These are phyloP conservation scores for Heliosperma pusillum DNA, from an alignment of 148 eudicot species.

Conservation along the genomic window DNA sequence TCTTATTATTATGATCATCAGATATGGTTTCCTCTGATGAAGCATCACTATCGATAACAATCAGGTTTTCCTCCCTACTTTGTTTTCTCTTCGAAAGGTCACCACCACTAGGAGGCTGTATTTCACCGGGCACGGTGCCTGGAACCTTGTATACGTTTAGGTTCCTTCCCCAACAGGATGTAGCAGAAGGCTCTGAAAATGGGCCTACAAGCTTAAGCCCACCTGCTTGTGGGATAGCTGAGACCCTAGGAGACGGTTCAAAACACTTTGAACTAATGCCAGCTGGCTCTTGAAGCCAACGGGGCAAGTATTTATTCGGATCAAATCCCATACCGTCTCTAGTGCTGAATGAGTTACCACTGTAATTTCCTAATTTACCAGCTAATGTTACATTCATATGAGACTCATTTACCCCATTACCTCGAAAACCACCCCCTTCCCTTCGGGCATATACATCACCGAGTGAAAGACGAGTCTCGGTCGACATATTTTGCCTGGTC, in stretches of 20 bases:
- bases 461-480: conserved; percentile 41
- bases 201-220: conserved; percentile 23
- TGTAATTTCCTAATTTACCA: conserved; percentile 14
- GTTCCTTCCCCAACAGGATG: conserved; percentile 16
- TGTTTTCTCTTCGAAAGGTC: conserved; percentile 12
- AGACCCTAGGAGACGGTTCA: conserved; percentile 20
- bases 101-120: background rate
- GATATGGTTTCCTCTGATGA: conserved; percentile 61
- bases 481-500: conserved; percentile 18
- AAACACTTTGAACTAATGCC: conserved; percentile 16
- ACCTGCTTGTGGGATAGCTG: conserved; percentile 27
- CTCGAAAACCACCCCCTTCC: conserved; percentile 15
- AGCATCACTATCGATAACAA: conserved; percentile 48
- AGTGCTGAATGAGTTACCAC: conserved; percentile 18
- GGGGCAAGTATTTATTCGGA: conserved; percentile 27
- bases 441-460: conserved; percentile 36
- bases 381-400: conserved; percentile 23
- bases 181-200: conserved; percentile 19
- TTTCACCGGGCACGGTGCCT: conserved; percentile 5
- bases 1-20: conserved; percentile 33
- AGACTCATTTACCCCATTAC: conserved; percentile 20
- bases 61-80: conserved; percentile 18
- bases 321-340: conserved; percentile 18
- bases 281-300: conserved; percentile 39
- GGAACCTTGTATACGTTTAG: conserved; percentile 1